phyloP scores from a whole-genome alignment of 2,329 filamentous ascomycete species.

The Stagonosporopsis tanaceti region DNA sequence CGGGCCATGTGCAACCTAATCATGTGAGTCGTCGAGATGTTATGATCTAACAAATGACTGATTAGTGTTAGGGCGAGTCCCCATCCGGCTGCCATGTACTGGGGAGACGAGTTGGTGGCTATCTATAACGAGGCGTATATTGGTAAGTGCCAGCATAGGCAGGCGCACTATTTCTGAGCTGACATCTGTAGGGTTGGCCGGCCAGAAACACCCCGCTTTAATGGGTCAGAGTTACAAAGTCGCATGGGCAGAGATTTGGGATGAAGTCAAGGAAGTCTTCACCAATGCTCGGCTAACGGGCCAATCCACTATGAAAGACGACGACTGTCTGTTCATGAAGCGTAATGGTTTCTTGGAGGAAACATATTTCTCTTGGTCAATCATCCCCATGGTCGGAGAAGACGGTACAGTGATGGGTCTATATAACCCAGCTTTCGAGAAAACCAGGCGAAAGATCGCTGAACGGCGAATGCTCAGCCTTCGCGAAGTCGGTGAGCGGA shows the following conservation, averaged over 20 bases:
- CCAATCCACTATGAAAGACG: slow-evolving; percentile 84
- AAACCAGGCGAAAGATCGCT: slow-evolving; percentile 78
- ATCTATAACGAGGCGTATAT: slow-evolving; percentile 77
- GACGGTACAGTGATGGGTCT: slow-evolving; percentile 78
- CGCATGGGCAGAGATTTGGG: slow-evolving; percentile 79
- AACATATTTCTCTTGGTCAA: slow-evolving; percentile 82
- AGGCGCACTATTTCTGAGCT: background rate
- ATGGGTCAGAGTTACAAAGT: slow-evolving; percentile 77
- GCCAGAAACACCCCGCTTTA: slow-evolving; percentile 76
- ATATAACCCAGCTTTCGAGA: slow-evolving; percentile 84
- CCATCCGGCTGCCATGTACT: slow-evolving; percentile 76
- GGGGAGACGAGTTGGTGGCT: slow-evolving; percentile 73
- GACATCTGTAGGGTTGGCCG: slow-evolving; percentile 62
- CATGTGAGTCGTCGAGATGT: slow-evolving; percentile 59
- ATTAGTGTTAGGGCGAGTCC: slow-evolving; percentile 44
- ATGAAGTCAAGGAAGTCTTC: slow-evolving; percentile 73
- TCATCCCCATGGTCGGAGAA: slow-evolving; percentile 77
- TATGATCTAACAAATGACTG: slow-evolving; percentile 9
- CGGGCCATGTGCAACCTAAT: slow-evolving; percentile 82
- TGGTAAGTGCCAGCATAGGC: slow-evolving; percentile 28
- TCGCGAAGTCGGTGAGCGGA: slow-evolving; percentile 78
- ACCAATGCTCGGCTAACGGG: slow-evolving; percentile 72
- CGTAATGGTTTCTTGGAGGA: slow-evolving; percentile 77
- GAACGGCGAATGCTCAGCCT: slow-evolving; percentile 82
- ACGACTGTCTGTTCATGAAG: slow-evolving; percentile 77